phyloP scores from a whole-genome alignment of 805 yeast species.

The Brettanomyces nanus region DNA sequence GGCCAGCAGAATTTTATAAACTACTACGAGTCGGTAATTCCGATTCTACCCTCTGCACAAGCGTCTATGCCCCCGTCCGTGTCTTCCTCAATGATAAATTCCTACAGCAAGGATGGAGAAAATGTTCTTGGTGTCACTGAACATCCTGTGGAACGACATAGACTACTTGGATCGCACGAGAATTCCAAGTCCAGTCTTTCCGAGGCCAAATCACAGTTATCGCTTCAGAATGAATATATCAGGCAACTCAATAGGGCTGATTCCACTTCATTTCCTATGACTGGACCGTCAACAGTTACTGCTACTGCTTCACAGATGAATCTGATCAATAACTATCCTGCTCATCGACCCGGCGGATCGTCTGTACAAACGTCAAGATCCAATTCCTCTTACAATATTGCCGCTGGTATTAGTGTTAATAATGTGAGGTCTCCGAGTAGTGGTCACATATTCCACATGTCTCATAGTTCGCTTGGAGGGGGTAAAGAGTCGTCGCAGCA shows the following conservation, averaged over 20 bases:
- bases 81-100: not conserved
- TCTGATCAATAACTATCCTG: slow-evolving; percentile 18
- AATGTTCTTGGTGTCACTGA: not conserved
- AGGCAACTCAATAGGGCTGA: slow-evolving; percentile 23
- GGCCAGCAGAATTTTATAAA: slow-evolving; percentile 14
- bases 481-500: not conserved
- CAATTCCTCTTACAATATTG: not conserved
- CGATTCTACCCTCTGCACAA: slow-evolving; percentile 19
- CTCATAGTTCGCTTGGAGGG: not conserved
- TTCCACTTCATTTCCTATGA: slow-evolving; percentile 25
- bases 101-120: not conserved
- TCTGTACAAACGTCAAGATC: not conserved
- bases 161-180: slow-evolving; percentile 2
- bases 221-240: slow-evolving; percentile 18
- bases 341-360: not conserved
- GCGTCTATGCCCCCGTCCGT: not conserved
- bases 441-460: not conserved
- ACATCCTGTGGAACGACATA: not conserved
- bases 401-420: not conserved
- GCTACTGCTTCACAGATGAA: slow-evolving; percentile 23
- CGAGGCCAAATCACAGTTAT: slow-evolving; percentile 11
- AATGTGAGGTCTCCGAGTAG: not conserved
- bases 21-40: slow-evolving; percentile 27
- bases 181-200: not conserved
- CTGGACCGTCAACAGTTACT: slow-evolving; percentile 16